Base-by-base conservation (phyloP, 2,329 filamentous ascomycete species). In the Didymosphaeria variabile region DNA sequence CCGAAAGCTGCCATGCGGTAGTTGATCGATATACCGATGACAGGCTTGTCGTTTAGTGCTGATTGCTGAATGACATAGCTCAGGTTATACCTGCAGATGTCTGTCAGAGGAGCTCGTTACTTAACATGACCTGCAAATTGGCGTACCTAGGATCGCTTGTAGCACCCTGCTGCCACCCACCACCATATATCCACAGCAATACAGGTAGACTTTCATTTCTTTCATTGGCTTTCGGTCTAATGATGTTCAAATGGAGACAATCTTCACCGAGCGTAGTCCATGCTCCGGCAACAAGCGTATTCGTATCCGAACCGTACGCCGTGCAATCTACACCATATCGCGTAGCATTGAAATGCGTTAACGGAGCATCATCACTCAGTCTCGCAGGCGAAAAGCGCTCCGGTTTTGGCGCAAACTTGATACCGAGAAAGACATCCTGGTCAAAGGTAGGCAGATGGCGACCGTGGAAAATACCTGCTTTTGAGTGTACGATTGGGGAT, bases 1-100 rank as follows among this genome's bases (percentile, higher is more conserved):
- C 83, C 83, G 44, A 85, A 84, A 0, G 83, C 69, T 31, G 83
- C 83, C 58, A 84, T 74, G 19, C 78, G 79, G 56, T 85, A 85
- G 13, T 83, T 84, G 17, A 85, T 77, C 0, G 82, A 73, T 15
- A 75, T 68, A 1, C 73, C 72, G 23, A 77, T 76, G 17, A 75
- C 59, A 5, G 72, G 73, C 34, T 73, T 73, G 3, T 71, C 57
- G 44, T 74, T 77, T 5, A 69, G 47, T 2, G 72, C 67, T 0
- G 74, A 77, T 53, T 75, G 67, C 38, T 71, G 51, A 5, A 77
- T 71, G 17, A 77, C 67, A 40, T 72, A 76, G 47, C 69, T 71
- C 67, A 75, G 67, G 34, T 75, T 75, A 44, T 75, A 75, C 17
- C 72, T 72, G 13, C 12, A 21, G 4, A 13, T 40, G 12, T 62